Base-by-base conservation (phyloP, 1,284 basidiomycete species). In the Polyporus tsugae region DNA sequence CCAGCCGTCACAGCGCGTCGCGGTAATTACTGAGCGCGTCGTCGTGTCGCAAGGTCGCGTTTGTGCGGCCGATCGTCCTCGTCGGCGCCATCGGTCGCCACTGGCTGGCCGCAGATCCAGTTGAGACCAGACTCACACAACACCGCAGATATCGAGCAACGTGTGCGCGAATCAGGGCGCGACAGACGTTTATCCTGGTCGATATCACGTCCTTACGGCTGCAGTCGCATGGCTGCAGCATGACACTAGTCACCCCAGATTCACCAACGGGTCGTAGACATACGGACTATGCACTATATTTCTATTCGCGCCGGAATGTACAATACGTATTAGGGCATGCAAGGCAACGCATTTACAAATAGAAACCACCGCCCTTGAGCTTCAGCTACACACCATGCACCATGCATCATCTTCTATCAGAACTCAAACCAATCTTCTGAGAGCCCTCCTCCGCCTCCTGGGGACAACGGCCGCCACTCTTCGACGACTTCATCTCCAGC, bases 401-500 rank as follows among this genome's bases (percentile, higher is more conserved):
- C 41, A 17, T 4, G 13, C 25, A 22, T 22, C n/a, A 38, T 35
- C 6, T 19, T 44, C 41, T 33, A 58, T 70, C 70, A 75, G 69
- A 68, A 52, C 57, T 79, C 77, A 62, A 77, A 79, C 66, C 77
- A 72, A 41, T 79, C 77, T 33, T 78, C 76, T 39, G 74, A 75
- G 53, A 62, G 63, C 13, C 64, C 74, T 7, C 69, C 74, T 17
- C 69, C 73, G 9, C 73, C 75, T 13, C 75, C 80, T 38, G 81
- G 80, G 33, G 80, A 81, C 70, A 77, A 61, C 33, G 80, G 77
- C 63, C 82, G 72, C 82, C 82, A 82, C 72, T 82, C 83, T 64
- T 77, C 77, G 59, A 82, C 72, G 52, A 79, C 68, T 68, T 81
- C 81, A 35, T 74, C 77, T 9, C 59, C 69, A 15, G 33, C 29